Evolutionary conservation across 352 stramenopile genomes (phyloP).

Genomic region (Pythium aristosporum): DNA sequence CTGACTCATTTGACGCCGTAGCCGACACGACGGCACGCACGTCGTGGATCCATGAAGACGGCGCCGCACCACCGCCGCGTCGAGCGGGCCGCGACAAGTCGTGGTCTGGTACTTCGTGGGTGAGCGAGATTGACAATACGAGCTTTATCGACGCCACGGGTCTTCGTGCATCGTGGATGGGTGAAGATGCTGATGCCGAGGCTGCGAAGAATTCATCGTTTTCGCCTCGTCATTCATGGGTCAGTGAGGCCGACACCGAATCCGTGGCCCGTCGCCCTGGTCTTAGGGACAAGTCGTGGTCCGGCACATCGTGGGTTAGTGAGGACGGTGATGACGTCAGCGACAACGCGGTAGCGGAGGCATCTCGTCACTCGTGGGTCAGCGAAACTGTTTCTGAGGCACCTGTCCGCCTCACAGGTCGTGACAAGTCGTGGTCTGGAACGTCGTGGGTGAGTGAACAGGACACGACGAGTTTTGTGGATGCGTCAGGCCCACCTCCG

Average conservation of each 20-base stretch:
- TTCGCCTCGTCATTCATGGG: conserved; percentile 4
- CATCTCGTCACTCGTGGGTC: conserved; percentile 7
- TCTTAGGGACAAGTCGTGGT: conserved; percentile 9
- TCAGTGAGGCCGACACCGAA: neutral
- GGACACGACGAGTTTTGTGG: conserved; percentile 8
- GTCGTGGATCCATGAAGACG: conserved; percentile 5
- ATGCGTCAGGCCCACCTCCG: neutral
- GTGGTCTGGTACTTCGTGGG: conserved; percentile 10
- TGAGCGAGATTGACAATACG: conserved; percentile 15
- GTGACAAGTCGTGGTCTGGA: conserved; percentile 18
- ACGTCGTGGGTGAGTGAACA: conserved; percentile 28
- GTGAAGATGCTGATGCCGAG: neutral
- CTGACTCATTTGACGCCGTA: neutral
- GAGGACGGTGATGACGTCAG: neutral
- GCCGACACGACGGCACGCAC: neutral
- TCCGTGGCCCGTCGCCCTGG: neutral
- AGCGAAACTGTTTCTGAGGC: conserved; percentile 1
- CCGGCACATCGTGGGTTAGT: conserved; percentile 9
- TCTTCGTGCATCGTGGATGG: conserved; percentile 1
- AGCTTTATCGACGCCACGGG: conserved; percentile 4
- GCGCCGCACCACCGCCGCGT: neutral
- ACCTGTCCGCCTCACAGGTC: conserved; percentile 1
- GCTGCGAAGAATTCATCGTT: neutral
- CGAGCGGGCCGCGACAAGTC: conserved; percentile 7
- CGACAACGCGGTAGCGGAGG: neutral